These are phyloP conservation scores for Xylaria cubensis DNA, from an alignment of 495 filamentous ascomycete species.

Conservation along the genomic window DNA sequence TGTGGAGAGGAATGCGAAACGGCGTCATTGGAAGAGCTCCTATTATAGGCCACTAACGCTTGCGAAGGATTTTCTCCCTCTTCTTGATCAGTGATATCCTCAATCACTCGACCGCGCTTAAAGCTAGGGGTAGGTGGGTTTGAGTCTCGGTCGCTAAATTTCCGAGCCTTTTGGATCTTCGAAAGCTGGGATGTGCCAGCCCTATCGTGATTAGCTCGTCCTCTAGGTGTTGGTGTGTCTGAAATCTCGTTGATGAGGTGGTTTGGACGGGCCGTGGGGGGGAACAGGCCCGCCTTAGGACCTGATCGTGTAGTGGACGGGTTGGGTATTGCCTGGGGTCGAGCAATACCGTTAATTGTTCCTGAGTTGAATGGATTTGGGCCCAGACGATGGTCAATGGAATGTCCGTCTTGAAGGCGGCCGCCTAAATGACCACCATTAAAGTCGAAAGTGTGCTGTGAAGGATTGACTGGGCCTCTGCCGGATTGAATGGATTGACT, in stretches of 20 bases:
- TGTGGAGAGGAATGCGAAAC: not conserved
- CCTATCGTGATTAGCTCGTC: not conserved
- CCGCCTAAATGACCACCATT: not conserved
- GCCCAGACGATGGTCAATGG: not conserved
- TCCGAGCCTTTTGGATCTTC: not conserved
- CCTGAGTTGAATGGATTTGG: not conserved
- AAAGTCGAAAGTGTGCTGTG: not conserved
- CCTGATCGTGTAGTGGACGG: not conserved
- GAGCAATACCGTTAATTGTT: not conserved
- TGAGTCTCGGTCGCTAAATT: not conserved
- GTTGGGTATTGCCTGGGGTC: not conserved
- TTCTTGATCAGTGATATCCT: constrained; percentile 2
- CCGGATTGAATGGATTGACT: not conserved
- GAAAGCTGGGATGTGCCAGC: not conserved
- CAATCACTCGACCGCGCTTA: not conserved
- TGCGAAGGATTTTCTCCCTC: not conserved
- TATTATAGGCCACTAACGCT: not conserved
- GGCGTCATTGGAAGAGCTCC: not conserved
- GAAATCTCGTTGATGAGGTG: not conserved
- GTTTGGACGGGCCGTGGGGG: not conserved
- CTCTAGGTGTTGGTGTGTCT: not conserved
- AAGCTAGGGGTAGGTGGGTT: not conserved
- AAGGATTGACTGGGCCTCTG: not conserved
- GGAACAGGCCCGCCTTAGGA: not conserved
- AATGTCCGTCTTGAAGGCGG: not conserved